phyloP scores from a whole-genome alignment of 306 rosid genomes.

The Begonia fuchsioides region DNA sequence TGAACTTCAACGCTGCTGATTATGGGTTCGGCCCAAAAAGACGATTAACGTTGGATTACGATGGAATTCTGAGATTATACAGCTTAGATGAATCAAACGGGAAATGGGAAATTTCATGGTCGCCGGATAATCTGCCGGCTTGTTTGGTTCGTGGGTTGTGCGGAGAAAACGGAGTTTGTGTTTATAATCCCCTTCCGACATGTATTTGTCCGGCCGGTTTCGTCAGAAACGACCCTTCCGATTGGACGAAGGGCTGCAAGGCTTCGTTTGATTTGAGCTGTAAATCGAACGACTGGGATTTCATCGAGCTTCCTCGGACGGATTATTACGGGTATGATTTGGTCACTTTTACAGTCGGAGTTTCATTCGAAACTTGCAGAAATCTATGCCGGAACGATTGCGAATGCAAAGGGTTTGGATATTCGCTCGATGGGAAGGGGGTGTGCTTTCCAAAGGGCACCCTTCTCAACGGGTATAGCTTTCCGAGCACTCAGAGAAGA shows the following conservation, averaged over 20 bases:
- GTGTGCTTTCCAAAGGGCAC: constrained; percentile 18
- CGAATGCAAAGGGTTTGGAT: constrained; percentile 25
- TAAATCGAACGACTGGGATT: constrained; percentile 1
- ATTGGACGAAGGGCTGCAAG: constrained; percentile 25
- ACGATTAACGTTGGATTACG: constrained; percentile 10
- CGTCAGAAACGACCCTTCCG: constrained; percentile 9
- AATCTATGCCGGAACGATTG: constrained; percentile 13
- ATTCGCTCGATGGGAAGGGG: constrained; percentile 15
- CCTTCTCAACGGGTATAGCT: constrained; percentile 11
- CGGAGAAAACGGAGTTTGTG: constrained; percentile 16
- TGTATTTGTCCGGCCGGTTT: constrained; percentile 24
- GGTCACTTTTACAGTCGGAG: background rate
- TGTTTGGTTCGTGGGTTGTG: constrained; percentile 17
- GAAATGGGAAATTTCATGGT: constrained; percentile 3
- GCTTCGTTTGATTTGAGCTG: constrained; percentile 7
- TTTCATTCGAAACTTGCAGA: constrained; percentile 12
- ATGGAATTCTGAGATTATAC: constrained; percentile 10
- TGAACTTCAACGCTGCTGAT: constrained; percentile 10
- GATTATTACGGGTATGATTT: constrained; percentile 29
- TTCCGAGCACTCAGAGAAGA: background rate
- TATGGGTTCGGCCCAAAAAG: constrained; percentile 7
- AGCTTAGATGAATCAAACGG: constrained; percentile 1
- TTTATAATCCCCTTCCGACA: constrained; percentile 11
- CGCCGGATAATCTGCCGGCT: background rate
- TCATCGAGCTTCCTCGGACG: constrained; percentile 17